These are phyloP conservation scores for Xylariaceae sp. DNA, from an alignment of 2,329 filamentous ascomycete genomes.

Conservation along the genomic window DNA sequence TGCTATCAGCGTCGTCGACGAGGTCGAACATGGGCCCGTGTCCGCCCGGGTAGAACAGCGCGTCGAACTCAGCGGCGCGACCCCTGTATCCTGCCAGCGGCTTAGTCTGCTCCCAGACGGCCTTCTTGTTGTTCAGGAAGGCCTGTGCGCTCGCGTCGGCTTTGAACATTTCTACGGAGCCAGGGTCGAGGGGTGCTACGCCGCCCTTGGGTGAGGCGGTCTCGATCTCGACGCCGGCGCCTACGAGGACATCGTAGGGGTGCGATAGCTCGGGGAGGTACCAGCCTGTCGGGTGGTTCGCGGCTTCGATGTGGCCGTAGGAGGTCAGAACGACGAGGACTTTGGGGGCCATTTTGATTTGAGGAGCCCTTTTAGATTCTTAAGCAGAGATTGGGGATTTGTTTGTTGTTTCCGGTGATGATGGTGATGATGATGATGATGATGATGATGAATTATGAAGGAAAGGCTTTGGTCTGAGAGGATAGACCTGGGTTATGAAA, in stretches of 20 bases:
- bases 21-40: conserved; percentile 66
- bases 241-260: conserved; percentile 52
- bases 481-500: no score
- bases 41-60: conserved; percentile 52
- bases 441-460: background rate
- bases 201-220: conserved; percentile 60
- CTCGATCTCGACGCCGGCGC: conserved; percentile 47
- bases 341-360: conserved; percentile 46
- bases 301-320: conserved; percentile 44
- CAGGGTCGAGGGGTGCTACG: conserved; percentile 54
- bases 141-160: conserved; percentile 45
- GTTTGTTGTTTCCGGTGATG: background rate
- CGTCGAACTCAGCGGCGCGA: conserved; percentile 55
- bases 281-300: conserved; percentile 60
- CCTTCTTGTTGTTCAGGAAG: conserved; percentile 52
- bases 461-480: background rate
- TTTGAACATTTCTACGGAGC: conserved; percentile 50
- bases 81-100: conserved; percentile 52
- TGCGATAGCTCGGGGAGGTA: conserved; percentile 63
- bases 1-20: conserved; percentile 48
- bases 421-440: background rate
- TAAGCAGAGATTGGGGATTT: background rate
- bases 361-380: background rate
- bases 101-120: conserved; percentile 58
- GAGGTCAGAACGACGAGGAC: conserved; percentile 69